Conservation (phyloP, 345 rosid species). For the Eucalyptus albens region DNA sequence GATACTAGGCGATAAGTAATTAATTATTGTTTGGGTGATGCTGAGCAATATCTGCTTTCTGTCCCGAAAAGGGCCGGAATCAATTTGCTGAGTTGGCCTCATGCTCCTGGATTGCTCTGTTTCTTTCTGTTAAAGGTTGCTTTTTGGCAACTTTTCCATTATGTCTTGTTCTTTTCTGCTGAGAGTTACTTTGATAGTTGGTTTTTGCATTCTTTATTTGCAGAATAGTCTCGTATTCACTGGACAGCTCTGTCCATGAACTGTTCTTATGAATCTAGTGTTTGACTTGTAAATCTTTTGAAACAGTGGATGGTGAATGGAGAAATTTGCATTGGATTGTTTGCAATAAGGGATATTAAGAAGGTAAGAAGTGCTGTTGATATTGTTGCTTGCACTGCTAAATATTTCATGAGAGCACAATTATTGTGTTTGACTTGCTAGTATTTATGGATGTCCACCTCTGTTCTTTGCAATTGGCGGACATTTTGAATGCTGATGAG, state of each 20-base stretch:
- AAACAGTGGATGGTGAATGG: constrained; percentile 99
- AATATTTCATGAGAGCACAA: neutral
- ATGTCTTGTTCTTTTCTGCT: neutral
- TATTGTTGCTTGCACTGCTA: neutral
- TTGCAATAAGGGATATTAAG: constrained; percentile 78
- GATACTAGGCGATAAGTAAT: neutral
- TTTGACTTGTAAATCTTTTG: neutral
- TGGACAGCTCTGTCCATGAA: neutral
- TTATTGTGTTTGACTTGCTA: neutral
- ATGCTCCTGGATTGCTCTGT: neutral
- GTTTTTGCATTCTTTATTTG: neutral
- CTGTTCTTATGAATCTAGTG: neutral
- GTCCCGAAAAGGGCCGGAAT: neutral
- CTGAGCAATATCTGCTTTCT: neutral
- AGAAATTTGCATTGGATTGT: constrained; percentile 93
- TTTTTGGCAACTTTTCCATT: neutral
- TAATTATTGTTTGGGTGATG: neutral
- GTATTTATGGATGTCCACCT: neutral
- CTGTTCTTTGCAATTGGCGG: neutral
- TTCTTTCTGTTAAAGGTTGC: neutral
- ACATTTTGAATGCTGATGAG: neutral
- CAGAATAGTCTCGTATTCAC: neutral
- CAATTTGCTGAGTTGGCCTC: neutral
- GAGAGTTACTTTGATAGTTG: neutral
- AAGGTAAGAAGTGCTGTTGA: constrained; percentile 35